A percentile compares a stretch with the other conserved stretches of the same genome.
phyloP scores from a whole-genome alignment of 768 basidiomycete species.

The Russula abietina region DNA sequence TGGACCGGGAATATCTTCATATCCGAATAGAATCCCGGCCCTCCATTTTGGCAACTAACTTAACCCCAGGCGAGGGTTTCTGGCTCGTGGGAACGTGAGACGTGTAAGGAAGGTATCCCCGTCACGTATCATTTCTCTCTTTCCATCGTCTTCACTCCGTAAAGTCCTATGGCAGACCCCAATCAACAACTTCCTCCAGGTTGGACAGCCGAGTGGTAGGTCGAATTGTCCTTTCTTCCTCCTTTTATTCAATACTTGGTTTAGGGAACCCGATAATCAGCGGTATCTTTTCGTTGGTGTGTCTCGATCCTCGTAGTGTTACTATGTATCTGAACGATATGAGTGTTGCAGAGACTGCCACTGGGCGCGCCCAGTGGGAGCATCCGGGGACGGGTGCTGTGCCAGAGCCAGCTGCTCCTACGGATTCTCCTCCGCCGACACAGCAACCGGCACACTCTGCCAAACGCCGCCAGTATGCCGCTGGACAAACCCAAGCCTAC shows the following conservation, averaged over 20 bases:
- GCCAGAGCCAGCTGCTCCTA: slow-evolving; percentile 35
- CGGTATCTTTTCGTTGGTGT: slow-evolving; percentile 86
- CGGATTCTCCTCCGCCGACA: slow-evolving; percentile 40
- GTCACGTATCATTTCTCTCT: background rate
- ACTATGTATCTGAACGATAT: slow-evolving; percentile 10
- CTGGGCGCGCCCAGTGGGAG: slow-evolving; percentile 88
- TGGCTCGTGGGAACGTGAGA: slow-evolving; percentile 13
- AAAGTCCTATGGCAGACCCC: slow-evolving; percentile 41
- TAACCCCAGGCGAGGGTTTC: slow-evolving; percentile 17
- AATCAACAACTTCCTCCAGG: slow-evolving; percentile 79
- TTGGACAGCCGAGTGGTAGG: slow-evolving; percentile 90
- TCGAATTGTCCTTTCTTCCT: slow-evolving; percentile 10
- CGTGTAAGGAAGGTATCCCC: slow-evolving; percentile 14
- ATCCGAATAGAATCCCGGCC: too few relatives aligned
- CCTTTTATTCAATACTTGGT: slow-evolving; percentile 20
- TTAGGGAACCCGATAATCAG: slow-evolving; percentile 74
- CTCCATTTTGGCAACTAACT: too few relatives aligned
- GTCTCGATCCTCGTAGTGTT: slow-evolving; percentile 28
- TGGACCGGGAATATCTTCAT: too few relatives aligned
- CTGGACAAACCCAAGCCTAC: slow-evolving; percentile 88
- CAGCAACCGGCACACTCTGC: slow-evolving; percentile 35
- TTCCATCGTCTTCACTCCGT: slow-evolving; percentile 15
- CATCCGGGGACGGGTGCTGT: slow-evolving; percentile 45
- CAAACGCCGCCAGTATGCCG: slow-evolving; percentile 89
- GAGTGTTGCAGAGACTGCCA: slow-evolving; percentile 60